Conservation (phyloP, 495 filamentous ascomycete species). For the Lasiosphaeris hirsuta region DNA sequence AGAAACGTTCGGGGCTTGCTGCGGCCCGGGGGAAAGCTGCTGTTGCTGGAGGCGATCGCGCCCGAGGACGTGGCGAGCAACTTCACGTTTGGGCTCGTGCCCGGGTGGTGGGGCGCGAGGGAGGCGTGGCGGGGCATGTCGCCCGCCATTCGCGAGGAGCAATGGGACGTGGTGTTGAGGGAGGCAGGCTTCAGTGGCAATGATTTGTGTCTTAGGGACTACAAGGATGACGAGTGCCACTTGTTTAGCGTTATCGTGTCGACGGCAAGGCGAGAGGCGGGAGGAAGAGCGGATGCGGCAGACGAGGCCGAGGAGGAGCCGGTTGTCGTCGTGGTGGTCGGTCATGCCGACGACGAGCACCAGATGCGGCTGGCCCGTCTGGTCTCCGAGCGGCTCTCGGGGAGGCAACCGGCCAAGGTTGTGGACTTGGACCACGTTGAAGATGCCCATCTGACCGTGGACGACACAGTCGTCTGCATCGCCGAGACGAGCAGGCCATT, state of each 20-base stretch:
- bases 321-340: slow-evolving; percentile 13
- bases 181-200: slow-evolving; percentile 43
- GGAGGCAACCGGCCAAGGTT: neutral
- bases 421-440: slow-evolving; percentile 15
- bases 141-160: slow-evolving; percentile 32
- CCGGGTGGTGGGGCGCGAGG: slow-evolving; percentile 51
- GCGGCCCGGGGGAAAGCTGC: slow-evolving; percentile 35
- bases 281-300: slow-evolving; percentile 27
- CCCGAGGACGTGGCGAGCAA: slow-evolving; percentile 30
- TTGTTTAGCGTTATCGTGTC: slow-evolving; percentile 44
- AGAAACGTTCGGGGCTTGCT: slow-evolving; percentile 35
- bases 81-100: slow-evolving; percentile 41
- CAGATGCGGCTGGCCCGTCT: neutral
- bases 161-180: slow-evolving; percentile 42
- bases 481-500: slow-evolving; percentile 43
- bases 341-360: slow-evolving; percentile 7
- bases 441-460: slow-evolving; percentile 10
- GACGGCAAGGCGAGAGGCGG: slow-evolving; percentile 25
- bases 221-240: slow-evolving; percentile 20
- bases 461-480: slow-evolving; percentile 40
- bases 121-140: slow-evolving; percentile 26
- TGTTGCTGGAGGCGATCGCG: slow-evolving; percentile 34
- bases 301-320: neutral
- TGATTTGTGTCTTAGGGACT: slow-evolving; percentile 33
- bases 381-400: neutral